Evolutionary conservation across 306 rosid species (phyloP), one percentile per base, ranked within the genome.

Genomic region (Cicer arietinum): DNA sequence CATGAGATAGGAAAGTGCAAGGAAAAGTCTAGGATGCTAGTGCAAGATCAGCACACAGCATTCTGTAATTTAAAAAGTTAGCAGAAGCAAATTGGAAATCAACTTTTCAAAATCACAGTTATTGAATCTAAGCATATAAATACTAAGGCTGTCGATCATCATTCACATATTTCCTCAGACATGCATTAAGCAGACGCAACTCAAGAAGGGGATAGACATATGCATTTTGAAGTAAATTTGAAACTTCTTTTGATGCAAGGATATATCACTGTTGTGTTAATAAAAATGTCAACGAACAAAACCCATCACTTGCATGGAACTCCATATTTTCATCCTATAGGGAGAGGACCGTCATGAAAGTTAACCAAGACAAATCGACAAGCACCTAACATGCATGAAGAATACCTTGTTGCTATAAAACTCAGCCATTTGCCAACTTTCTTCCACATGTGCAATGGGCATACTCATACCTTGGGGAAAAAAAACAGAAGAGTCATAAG

Each of bases 351-450:
- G 11, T 61, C 74, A 53, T 25, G 73, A 69, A 41, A 76, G 52
- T 57, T 74, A 69, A 25, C 39, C 70, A 40, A 70, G 50, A 76
- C 39, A 63, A 62, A 18, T 75, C 68, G 70, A 61, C 53, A 67
- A 17, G 71, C 53, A 69, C 50, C 66, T 54, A 18, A 37, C 51
- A 79, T 74, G 73, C 8, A 67, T 56, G 51, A 73, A 81, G 56
- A 81, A 74, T 90, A 95, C 99, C 97, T 92, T 95, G 90, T 95
- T 95, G 84, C 86, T 80, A 86, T 95, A 95, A 84, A 95, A 95
- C 87, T 95, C 99, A 64, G 99, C 95, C 97, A 92, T 92, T 84
- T 95, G 98, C 99, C 99, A 95, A 85, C 91, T 95, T 81, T 92
- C 99, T 90, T 95, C 99, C 67, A 95, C 97, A 35, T 95, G 97